phyloP scores from a whole-genome alignment of 176 grass and related monocot genomes.

The Lolium multiflorum region DNA sequence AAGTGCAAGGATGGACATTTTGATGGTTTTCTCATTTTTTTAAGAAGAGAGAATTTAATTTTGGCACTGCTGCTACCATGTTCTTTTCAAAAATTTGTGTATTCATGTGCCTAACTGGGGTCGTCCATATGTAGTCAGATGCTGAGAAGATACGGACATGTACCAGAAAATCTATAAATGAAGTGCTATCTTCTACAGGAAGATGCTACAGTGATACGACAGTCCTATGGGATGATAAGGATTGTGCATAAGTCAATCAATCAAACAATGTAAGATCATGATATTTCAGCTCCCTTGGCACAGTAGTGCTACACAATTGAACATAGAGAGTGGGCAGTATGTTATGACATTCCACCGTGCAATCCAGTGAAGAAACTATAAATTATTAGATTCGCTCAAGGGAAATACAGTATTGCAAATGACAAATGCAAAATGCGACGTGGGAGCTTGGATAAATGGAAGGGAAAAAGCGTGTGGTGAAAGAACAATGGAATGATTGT shows the following conservation, averaged over 20 bases:
- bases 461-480: too few species aligned
- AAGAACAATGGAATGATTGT: too few species aligned
- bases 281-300: background rate
- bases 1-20: background rate
- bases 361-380: background rate
- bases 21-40: background rate
- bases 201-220: background rate
- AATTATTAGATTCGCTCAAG: too few species aligned
- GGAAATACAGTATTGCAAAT: background rate
- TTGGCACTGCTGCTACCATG: background rate
- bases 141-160: background rate
- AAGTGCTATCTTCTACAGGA: slow-evolving; percentile 17
- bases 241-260: background rate
- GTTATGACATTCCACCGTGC: slow-evolving; percentile 12
- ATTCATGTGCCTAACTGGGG: background rate
- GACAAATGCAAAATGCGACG: background rate
- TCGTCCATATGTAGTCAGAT: slow-evolving; percentile 27
- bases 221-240: slow-evolving; percentile 5
- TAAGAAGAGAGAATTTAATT: background rate
- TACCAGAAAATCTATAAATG: slow-evolving; percentile 25
- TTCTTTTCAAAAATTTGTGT: background rate
- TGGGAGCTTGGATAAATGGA: too few species aligned
- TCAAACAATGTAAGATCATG: slow-evolving; percentile 3
- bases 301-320: background rate
- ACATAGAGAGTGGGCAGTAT: background rate